Evolutionary conservation across 345 rosid genomes (phyloP), one percentile per base, ranked within the genome.

Genomic region (Trapa incisa): DNA sequence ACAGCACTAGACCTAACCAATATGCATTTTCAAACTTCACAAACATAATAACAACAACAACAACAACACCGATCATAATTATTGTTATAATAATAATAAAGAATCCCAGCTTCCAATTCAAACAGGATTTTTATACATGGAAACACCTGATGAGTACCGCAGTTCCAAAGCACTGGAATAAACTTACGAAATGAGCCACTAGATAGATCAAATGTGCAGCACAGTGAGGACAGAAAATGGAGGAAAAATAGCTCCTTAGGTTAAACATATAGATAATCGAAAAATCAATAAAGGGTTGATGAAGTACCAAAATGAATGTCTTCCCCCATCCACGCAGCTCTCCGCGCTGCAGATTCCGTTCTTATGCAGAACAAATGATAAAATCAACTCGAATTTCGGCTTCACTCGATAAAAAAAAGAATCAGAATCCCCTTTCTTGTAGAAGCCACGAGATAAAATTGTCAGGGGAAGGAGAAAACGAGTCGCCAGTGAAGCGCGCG

Each of bases 171-270:
- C 2, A 47, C 52, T 1, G n/a, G n/a, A 50, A 50, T 15, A 2
- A 50, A 50, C 14, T 50, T 16, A 14, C 54, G 5, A 50, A 13
- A 50, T 16, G 22, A 22, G 56, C 22, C 22, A 0, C 4, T 2
- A 50, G 17, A 50, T 16, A 16, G 6, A 4, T 50, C n/a, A 50
- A 1, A 15, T 45, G 7, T 7, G 48, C 5, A 45, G 0, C 60
- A 17, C 22, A 29, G 33, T 4, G 60, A n/a, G 33, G 32, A 54
- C 6, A 5, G 9, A 54, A 3, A 54, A 33, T 3, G 63, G 37
- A 58, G 37, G 63, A 32, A 58, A 57, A 33, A 33, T 10, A 57
- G 37, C 37, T 29, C 62, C 62, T 57, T 58, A 58, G 63, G 63
- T 35, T 11, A 58, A 9, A 58, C 32, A 1, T 37, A 32, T 12